phyloP scores from a whole-genome alignment of 306 rosid genomes.

The Malus orientalis region DNA sequence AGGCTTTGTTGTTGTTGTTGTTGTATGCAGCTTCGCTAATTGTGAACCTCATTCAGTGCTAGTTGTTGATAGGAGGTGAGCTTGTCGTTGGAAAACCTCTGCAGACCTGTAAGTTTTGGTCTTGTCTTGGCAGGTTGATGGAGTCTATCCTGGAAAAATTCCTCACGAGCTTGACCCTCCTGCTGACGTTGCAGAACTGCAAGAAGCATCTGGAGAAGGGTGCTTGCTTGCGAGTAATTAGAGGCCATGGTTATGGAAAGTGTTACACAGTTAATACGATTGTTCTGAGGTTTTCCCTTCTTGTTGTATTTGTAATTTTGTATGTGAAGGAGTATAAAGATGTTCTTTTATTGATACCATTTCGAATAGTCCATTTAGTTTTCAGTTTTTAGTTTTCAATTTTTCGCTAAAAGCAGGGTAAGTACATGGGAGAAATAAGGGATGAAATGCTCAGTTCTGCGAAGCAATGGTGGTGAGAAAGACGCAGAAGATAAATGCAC shows the following conservation, averaged over 20 bases:
- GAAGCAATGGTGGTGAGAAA: no score
- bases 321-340: no score
- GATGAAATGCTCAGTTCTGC: no score
- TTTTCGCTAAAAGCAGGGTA: no score
- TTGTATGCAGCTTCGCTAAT: conserved; percentile 63
- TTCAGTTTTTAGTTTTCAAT: no score
- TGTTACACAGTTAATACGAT: background rate
- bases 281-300: background rate
- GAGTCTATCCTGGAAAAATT: conserved; percentile 65
- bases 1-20: no score
- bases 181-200: conserved; percentile 41
- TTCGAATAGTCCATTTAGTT: no score
- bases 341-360: no score
- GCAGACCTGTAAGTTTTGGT: background rate
- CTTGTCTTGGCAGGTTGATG: conserved; percentile 41
- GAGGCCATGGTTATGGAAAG: background rate
- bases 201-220: conserved; percentile 36
- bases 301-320: no score
- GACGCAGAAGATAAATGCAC: no score
- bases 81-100: conserved; percentile 2
- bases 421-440: no score
- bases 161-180: conserved; percentile 70
- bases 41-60: conserved; percentile 82
- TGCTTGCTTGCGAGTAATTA: conserved; percentile 21
- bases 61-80: conserved; percentile 68